Conservation (phyloP, 306 rosid species). For the Dalbergia cultrata region DNA sequence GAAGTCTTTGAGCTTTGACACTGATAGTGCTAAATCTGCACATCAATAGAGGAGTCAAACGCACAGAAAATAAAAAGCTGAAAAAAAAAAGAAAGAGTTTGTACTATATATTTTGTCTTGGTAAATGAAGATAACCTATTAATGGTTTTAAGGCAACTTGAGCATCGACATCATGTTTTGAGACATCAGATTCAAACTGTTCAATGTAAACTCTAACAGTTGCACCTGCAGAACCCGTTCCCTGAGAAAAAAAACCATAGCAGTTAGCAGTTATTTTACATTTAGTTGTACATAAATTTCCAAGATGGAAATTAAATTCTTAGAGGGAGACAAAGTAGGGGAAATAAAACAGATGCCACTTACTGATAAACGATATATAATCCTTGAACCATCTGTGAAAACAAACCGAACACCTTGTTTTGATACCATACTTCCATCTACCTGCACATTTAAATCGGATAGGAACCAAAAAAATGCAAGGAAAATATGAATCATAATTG, state of each 20-base stretch:
- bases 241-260: conserved; percentile 61
- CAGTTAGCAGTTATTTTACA: conserved; percentile 22
- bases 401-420: conserved; percentile 97
- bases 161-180: conserved; percentile 89
- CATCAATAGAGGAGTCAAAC: conserved; percentile 27
- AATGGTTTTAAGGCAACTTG: conserved; percentile 86
- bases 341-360: conserved; percentile 36
- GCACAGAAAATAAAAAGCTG: background rate
- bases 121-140: conserved; percentile 64
- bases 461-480: conserved; percentile 21
- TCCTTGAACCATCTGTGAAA: conserved; percentile 95
- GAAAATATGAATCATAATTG: conserved; percentile 29
- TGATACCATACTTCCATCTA: conserved; percentile 87
- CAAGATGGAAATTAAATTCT: conserved; percentile 13
- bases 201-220: conserved; percentile 92
- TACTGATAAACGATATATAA: conserved; percentile 96
- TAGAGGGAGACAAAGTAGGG: background rate
- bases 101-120: background rate
- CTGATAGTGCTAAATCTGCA: conserved; percentile 85
- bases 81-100: background rate
- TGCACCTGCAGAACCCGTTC: conserved; percentile 99
- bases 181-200: conserved; percentile 81
- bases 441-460: conserved; percentile 56
- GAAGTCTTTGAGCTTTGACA: conserved; percentile 89
- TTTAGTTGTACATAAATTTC: conserved; percentile 28